Evolutionary conservation across 1,139 yeast genomes (phyloP), one percentile per base, ranked within the genome.

Genomic region (Lodderomyces metapsilosis): DNA sequence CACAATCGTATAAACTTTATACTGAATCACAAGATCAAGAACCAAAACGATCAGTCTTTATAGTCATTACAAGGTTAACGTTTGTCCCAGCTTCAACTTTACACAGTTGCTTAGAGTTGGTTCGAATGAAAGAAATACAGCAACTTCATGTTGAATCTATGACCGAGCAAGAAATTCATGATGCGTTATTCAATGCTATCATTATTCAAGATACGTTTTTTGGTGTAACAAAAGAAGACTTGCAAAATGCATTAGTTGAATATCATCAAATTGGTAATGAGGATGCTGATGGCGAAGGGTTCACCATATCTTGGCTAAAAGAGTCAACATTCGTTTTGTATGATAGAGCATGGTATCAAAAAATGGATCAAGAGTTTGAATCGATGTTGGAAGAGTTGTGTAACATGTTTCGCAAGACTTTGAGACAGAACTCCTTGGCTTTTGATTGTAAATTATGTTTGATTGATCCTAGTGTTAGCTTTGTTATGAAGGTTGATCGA

Each of bases 21-120:
- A 71, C 85, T 0, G 89, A 86, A 53, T 78, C 92, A 1, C 91
- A 86, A 51, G 96, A 88, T 57, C 77, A 77, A 2, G 96, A 88
- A 49, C 96, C 96, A 0, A 72, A 79, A 43, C 63, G 96, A 48
- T 78, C 84, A 11, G 91, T 88, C 0, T 83, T 78, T 46, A 70
- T 88, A 11, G 78, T 76, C 43, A 54, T 71, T 8, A 63, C 70
- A 2, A 64, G 70, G 37, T 56, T 57, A 43, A 48, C 80, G 0
- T 50, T 46, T 3, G 49, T 58, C 3, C 76, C 76, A 2, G 38
- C 48, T 2, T 42, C 57, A 34, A 56, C 62, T 3, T 58, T 72
- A n/a, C 54, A 52, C 18, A 58, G 58, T 16, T 28, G 22, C 12
- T 12, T 21, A 11, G 64, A 64, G 1, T 40, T 63, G 7, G 6